Percentiles rank a stretch among this genome's conserved stretches.
phyloP scores from a whole-genome alignment of 2,329 filamentous ascomycete species.

The Fusarium xylarioides region DNA sequence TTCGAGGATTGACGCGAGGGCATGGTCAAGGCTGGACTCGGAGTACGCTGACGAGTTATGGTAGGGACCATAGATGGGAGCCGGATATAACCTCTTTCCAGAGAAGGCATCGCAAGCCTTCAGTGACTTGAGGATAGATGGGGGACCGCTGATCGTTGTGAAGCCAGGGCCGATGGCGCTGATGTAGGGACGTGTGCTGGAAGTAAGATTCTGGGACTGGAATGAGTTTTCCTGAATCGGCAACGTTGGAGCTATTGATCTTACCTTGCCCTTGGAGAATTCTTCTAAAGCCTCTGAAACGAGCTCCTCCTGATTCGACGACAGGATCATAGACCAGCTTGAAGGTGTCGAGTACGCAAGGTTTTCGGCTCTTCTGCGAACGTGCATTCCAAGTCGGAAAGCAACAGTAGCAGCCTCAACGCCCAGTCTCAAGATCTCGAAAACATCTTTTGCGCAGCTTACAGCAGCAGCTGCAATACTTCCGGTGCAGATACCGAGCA shows the following conservation, averaged over 20 bases:
- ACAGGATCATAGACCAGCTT: not conserved
- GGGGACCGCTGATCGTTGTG: not conserved
- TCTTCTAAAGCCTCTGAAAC: not conserved
- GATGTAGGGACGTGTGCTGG: not conserved
- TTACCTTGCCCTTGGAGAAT: not conserved
- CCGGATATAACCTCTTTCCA: not conserved
- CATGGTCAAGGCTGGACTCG: not conserved
- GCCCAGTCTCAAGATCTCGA: not conserved
- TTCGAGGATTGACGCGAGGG: not conserved
- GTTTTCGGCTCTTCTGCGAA: not conserved
- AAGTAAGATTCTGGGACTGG: not conserved
- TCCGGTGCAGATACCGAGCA: not conserved
- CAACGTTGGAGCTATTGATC: fast-evolving
- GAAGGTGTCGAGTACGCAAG: not conserved
- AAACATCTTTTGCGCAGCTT: not conserved
- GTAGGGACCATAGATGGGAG: not conserved
- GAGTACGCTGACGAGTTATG: not conserved
- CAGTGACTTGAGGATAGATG: not conserved
- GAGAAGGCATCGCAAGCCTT: not conserved
- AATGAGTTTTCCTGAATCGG: fast-evolving
- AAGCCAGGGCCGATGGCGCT: not conserved
- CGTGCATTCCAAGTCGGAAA: not conserved
- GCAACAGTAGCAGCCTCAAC: not conserved
- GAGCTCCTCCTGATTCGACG: not conserved
- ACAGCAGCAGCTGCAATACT: not conserved